Conservation (phyloP, 495 filamentous ascomycete species). For the Penicillium antarcticum region DNA sequence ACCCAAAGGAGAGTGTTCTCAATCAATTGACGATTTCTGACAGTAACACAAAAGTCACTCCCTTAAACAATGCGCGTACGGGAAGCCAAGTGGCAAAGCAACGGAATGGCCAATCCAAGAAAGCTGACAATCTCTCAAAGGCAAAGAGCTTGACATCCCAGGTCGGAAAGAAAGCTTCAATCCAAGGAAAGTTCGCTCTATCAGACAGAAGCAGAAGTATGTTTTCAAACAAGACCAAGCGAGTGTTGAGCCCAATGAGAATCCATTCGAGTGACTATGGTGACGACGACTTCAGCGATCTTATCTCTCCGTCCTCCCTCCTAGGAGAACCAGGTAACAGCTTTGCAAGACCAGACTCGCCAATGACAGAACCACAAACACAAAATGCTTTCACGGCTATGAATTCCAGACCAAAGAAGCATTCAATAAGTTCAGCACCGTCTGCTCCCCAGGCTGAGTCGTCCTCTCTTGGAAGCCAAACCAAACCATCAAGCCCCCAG, state of each 20-base stretch:
- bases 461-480: not conserved
- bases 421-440: not conserved
- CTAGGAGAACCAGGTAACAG: not conserved
- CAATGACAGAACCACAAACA: not conserved
- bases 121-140: not conserved
- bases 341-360: not conserved
- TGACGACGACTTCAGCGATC: constrained; percentile 32
- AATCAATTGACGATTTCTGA: constrained; percentile 29
- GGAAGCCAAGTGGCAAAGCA: not conserved
- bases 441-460: not conserved
- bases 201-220: not conserved
- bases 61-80: not conserved
- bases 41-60: constrained; percentile 26
- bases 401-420: not conserved
- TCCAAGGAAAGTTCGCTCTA: not conserved
- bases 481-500: not conserved
- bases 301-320: constrained; percentile 40
- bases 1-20: constrained; percentile 17
- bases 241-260: not conserved
- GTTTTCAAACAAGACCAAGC: not conserved
- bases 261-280: constrained; percentile 33
- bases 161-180: not conserved
- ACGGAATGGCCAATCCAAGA: not conserved
- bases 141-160: not conserved
- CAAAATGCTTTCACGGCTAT: not conserved